Percentiles rank a stretch among this genome's conserved stretches.
phyloP scores from a whole-genome alignment of 192 early-diverging fungal species.

The Coemansia sp. region DNA sequence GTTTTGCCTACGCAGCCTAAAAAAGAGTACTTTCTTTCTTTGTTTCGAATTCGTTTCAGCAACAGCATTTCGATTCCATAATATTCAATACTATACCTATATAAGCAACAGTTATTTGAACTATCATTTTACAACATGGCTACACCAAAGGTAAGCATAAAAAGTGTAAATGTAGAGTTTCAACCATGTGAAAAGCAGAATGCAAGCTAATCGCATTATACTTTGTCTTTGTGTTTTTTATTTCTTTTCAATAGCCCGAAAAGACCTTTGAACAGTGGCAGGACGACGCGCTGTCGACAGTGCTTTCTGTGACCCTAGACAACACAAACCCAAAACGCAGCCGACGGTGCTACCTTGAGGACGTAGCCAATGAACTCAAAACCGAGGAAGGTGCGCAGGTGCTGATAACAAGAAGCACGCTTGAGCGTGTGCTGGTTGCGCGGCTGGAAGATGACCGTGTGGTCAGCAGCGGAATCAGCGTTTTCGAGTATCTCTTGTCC shows the following conservation, averaged over 20 bases:
- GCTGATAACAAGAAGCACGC: conserved; percentile 51
- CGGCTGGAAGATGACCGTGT: conserved; percentile 61
- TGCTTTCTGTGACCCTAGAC: conserved; percentile 78
- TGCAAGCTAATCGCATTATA: not conserved
- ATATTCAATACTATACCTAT: not conserved
- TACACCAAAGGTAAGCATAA: conserved; percentile 22
- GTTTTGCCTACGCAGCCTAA: not conserved
- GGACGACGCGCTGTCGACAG: conserved; percentile 73
- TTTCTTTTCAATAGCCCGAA: conserved; percentile 6
- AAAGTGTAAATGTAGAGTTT: too few species aligned
- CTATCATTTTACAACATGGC: conserved; percentile 9
- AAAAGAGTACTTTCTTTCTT: not conserved
- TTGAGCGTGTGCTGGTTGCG: conserved; percentile 72
- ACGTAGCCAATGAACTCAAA: conserved; percentile 45
- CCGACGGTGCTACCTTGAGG: conserved; percentile 14
- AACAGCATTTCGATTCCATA: too few species aligned
- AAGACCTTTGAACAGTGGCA: conserved; percentile 69
- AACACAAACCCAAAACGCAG: conserved; percentile 36
- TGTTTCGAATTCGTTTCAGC: not conserved
- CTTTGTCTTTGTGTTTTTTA: not conserved
- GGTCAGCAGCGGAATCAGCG: conserved; percentile 35
- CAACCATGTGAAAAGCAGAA: too few species aligned
- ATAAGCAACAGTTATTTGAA: not conserved
- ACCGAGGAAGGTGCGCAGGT: conserved; percentile 15
- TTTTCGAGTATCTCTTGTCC: conserved; percentile 67